Evolutionary conservation across 345 rosid genomes (phyloP).

Genomic region (Rubroshorea leprosula): DNA sequence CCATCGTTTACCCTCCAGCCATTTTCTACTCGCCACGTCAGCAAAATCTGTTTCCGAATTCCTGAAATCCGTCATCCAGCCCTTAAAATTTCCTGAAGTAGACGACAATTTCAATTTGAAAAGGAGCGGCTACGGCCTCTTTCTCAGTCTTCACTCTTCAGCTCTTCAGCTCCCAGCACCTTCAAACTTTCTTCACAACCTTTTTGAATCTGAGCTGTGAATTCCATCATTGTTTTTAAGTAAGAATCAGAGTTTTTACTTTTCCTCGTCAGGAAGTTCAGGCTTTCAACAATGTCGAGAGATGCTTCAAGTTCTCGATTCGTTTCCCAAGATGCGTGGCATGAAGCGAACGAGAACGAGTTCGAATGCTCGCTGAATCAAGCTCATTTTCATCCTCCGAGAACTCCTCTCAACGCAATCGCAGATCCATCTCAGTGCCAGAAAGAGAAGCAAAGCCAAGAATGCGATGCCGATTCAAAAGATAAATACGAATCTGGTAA

Average conservation of each 20-base stretch:
- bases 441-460: constrained; percentile 17
- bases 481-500: constrained; percentile 28
- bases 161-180: too few relatives aligned
- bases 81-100: background rate
- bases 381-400: constrained; percentile 48
- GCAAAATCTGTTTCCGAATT: background rate
- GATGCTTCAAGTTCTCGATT: constrained; percentile 27
- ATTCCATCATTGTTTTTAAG: constrained; percentile 1
- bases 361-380: constrained; percentile 32
- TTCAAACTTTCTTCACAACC: background rate
- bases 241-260: background rate
- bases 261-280: background rate
- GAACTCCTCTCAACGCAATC: constrained; percentile 71
- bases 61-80: background rate
- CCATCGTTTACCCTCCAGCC: background rate
- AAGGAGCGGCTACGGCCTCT: constrained; percentile 1
- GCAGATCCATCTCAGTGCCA: constrained; percentile 68
- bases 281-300: constrained; percentile 38
- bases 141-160: background rate
- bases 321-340: constrained; percentile 15
- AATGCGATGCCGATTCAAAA: constrained; percentile 28
- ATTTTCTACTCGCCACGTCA: background rate
- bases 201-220: background rate
- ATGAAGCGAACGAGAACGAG: constrained; percentile 61
- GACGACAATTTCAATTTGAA: constrained; percentile 5